phyloP scores from a whole-genome alignment of 176 grass and related monocot species.

The Zoysia pacifica region DNA sequence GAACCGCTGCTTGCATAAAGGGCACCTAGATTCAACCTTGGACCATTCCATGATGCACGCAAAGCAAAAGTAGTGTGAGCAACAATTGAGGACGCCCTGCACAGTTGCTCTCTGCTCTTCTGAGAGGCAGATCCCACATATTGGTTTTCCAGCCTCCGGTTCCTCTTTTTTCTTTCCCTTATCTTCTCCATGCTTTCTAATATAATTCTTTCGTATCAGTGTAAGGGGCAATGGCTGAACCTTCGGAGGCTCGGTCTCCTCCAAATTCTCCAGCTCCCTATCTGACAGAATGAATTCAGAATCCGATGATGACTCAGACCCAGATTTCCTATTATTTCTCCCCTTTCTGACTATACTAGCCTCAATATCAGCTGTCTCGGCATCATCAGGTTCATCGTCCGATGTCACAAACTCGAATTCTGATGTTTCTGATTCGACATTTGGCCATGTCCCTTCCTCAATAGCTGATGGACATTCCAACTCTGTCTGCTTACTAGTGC shows the following conservation, averaged over 20 bases:
- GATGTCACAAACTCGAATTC: constrained; percentile 60
- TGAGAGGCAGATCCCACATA: constrained; percentile 85
- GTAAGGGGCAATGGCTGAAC: constrained; percentile 34
- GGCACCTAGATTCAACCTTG: constrained; percentile 88
- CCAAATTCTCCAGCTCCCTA: constrained; percentile 51
- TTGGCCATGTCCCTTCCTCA: constrained; percentile 40
- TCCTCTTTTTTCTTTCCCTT: constrained; percentile 73
- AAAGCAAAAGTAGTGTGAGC: constrained; percentile 94
- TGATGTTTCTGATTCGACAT: constrained; percentile 45
- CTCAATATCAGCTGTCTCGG: constrained; percentile 1
- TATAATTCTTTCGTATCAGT: constrained; percentile 41
- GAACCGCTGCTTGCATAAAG: constrained; percentile 85
- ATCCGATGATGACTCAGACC: constrained; percentile 61
- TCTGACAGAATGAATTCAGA: constrained; percentile 71
- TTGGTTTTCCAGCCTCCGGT: constrained; percentile 51
- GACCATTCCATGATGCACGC: constrained; percentile 92
- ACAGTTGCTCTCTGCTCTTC: constrained; percentile 71
- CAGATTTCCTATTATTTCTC: constrained; percentile 49
- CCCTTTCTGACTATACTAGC: constrained; percentile 40
- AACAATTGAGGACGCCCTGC: constrained; percentile 78
- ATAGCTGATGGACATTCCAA: constrained; percentile 1
- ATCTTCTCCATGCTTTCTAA: constrained; percentile 44
- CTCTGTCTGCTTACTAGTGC: constrained; percentile 27
- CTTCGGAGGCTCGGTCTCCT: constrained; percentile 37
- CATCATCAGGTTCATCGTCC: constrained; percentile 44